phyloP scores from a whole-genome alignment of 2,329 filamentous ascomycete genomes.

The Sordariomycetes sp. region DNA sequence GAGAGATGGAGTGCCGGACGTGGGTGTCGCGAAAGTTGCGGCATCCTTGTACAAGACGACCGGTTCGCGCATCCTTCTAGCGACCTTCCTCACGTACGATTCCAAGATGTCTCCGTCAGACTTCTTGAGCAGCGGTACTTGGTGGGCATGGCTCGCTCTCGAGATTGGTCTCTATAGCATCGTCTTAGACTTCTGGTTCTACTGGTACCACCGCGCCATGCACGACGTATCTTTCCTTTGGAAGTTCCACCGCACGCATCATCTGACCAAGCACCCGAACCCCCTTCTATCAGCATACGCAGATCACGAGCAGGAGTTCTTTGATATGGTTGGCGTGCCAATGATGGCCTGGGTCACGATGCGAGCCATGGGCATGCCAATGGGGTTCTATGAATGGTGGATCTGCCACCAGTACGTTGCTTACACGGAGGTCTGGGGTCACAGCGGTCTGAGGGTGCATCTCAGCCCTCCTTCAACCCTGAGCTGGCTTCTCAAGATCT shows the following conservation, averaged over 20 bases:
- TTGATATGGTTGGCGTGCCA: constrained; percentile 31
- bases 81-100: constrained; percentile 18
- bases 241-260: constrained; percentile 30
- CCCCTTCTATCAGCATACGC: constrained; percentile 29
- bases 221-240: constrained; percentile 27
- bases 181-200: constrained; percentile 31
- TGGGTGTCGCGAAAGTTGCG: constrained; percentile 21
- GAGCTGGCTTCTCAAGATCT: constrained; percentile 19
- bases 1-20: constrained; percentile 31
- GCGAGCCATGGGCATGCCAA: constrained; percentile 23
- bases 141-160: constrained; percentile 17
- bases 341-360: constrained; percentile 26
- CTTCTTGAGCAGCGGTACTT: constrained; percentile 5
- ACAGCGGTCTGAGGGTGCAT: constrained; percentile 27
- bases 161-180: constrained; percentile 22
- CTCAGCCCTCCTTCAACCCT: constrained; percentile 21
- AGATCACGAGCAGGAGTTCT: constrained; percentile 29
- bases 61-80: constrained; percentile 11
- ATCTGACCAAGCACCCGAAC: constrained; percentile 32
- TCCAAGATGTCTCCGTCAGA: constrained; percentile 12
- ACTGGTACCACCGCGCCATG: constrained; percentile 30
- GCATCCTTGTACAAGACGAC: constrained; percentile 15
- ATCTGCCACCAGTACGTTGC: constrained; percentile 32
- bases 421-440: constrained; percentile 27
- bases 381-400: constrained; percentile 39